Conservation (phyloP, 1,284 basidiomycete species). For the Ceratobasidium sp. region DNA sequence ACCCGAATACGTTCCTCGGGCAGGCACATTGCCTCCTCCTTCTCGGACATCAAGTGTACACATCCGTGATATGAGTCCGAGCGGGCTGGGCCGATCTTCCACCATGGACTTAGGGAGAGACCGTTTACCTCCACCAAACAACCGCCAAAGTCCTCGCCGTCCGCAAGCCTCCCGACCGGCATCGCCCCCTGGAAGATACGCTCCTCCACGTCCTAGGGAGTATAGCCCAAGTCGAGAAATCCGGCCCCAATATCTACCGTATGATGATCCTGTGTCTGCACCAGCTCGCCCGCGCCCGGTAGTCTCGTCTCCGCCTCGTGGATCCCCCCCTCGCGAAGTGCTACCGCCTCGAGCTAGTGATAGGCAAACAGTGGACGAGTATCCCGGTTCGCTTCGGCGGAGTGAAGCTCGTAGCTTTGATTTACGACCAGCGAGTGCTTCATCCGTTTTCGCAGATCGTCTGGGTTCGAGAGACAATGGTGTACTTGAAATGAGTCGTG, state of each 20-base stretch:
- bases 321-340: constrained; percentile 33
- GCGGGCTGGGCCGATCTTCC: neutral
- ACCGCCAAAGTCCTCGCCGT: constrained; percentile 25
- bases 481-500: neutral
- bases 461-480: constrained; percentile 11
- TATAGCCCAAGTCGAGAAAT: constrained; percentile 23
- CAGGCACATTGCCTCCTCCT: constrained; percentile 6
- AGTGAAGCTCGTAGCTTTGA: constrained; percentile 31
- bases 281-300: constrained; percentile 23
- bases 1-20: constrained; percentile 15
- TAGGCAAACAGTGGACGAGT: constrained; percentile 10
- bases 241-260: constrained; percentile 30
- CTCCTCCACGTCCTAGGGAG: constrained; percentile 4
- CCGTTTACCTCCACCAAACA: constrained; percentile 1
- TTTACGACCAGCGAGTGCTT: constrained; percentile 6
- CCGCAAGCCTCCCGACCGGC: neutral
- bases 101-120: neutral
- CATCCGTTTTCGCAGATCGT: constrained; percentile 19
- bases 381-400: constrained; percentile 16
- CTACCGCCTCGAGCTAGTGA: constrained; percentile 1
- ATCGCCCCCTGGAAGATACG: constrained; percentile 12
- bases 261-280: constrained; percentile 23
- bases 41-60: constrained; percentile 3
- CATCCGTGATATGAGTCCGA: neutral
- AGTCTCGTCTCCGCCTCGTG: constrained; percentile 34